These are phyloP conservation scores for Eucalyptus victrix DNA, from an alignment of 345 rosid genomes.

Conservation along the genomic window DNA sequence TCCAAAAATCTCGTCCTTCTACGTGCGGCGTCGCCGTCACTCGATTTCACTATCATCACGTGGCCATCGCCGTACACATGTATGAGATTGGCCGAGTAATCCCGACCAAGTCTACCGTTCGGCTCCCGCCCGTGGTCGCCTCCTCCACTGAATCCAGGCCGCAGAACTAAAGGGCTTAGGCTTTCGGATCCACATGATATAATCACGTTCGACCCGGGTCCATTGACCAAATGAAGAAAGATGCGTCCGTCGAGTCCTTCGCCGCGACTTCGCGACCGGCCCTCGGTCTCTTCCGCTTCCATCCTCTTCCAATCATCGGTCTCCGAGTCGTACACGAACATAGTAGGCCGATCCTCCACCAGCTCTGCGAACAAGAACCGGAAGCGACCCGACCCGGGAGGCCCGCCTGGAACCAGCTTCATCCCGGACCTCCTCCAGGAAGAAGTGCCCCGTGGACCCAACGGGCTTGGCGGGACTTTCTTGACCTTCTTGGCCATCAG, in stretches of 20 bases:
- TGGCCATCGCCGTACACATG: slow-evolving; percentile 62
- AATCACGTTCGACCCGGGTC: slow-evolving; percentile 32
- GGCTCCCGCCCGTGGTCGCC: background rate
- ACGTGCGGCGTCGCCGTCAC: background rate
- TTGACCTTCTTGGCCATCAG: slow-evolving; percentile 21
- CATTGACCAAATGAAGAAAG: slow-evolving; percentile 31
- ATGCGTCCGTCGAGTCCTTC: background rate
- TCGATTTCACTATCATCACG: slow-evolving; percentile 31
- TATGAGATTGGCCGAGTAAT: slow-evolving; percentile 2
- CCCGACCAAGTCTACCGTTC: slow-evolving; percentile 3
- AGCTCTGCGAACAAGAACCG: slow-evolving; percentile 58
- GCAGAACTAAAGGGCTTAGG: slow-evolving; percentile 12
- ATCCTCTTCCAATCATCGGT: slow-evolving; percentile 32
- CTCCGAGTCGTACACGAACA: slow-evolving; percentile 33
- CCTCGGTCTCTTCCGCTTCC: slow-evolving; percentile 8
- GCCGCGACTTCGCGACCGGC: background rate
- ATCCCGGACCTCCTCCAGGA: slow-evolving; percentile 76
- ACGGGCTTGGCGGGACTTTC: slow-evolving; percentile 51
- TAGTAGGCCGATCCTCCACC: slow-evolving; percentile 33
- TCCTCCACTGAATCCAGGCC: slow-evolving; percentile 14
- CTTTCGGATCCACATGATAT: slow-evolving; percentile 8
- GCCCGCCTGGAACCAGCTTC: slow-evolving; percentile 28
- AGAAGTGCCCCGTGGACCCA: slow-evolving; percentile 73
- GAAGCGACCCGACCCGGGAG: slow-evolving; percentile 24
- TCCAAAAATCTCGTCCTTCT: slow-evolving; percentile 8